phyloP scores from a whole-genome alignment of 768 basidiomycete genomes.

The Clitopilus hobsonii region DNA sequence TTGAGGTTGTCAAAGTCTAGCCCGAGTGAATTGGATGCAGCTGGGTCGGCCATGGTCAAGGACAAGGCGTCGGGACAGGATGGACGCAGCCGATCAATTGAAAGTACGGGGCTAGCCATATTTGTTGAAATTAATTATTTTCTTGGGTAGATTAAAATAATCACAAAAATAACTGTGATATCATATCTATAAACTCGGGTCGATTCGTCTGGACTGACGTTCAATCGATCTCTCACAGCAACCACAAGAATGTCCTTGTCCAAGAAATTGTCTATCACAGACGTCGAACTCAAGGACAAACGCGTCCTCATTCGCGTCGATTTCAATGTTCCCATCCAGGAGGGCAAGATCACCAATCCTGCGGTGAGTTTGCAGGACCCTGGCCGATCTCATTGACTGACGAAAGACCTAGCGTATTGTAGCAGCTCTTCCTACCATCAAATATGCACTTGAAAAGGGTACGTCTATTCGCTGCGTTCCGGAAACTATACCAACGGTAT shows the following conservation, averaged over 20 bases:
- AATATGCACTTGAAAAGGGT: slow-evolving; percentile 89
- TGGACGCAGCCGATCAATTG: not conserved
- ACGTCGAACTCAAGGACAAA: slow-evolving; percentile 82
- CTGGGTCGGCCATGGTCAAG: slow-evolving; percentile 32
- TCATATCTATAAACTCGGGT: slow-evolving; percentile 6
- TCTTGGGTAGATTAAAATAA: not conserved
- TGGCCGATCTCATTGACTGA: slow-evolving; percentile 9
- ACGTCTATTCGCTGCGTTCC: slow-evolving; percentile 3
- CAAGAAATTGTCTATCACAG: slow-evolving; percentile 90
- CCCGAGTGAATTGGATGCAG: slow-evolving; percentile 60
- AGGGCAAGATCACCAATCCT: slow-evolving; percentile 92
- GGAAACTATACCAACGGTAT: slow-evolving; percentile 7
- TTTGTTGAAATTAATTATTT: not conserved
- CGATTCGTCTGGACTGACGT: slow-evolving; percentile 6
- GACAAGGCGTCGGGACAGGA: slow-evolving; percentile 1
- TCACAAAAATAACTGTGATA: not conserved
- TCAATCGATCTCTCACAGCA: slow-evolving; percentile 12
- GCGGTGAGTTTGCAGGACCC: slow-evolving; percentile 56
- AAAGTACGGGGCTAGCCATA: not conserved
- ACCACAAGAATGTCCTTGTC: slow-evolving; percentile 79
- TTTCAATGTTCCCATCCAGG: slow-evolving; percentile 92
- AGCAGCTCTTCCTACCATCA: slow-evolving; percentile 92
- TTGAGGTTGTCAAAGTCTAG: slow-evolving; percentile 58
- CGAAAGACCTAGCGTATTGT: slow-evolving; percentile 77
- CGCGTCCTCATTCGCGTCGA: slow-evolving; percentile 93